Conservation (phyloP, 2,329 filamentous ascomycete species). For the Venturiaceae sp. region DNA sequence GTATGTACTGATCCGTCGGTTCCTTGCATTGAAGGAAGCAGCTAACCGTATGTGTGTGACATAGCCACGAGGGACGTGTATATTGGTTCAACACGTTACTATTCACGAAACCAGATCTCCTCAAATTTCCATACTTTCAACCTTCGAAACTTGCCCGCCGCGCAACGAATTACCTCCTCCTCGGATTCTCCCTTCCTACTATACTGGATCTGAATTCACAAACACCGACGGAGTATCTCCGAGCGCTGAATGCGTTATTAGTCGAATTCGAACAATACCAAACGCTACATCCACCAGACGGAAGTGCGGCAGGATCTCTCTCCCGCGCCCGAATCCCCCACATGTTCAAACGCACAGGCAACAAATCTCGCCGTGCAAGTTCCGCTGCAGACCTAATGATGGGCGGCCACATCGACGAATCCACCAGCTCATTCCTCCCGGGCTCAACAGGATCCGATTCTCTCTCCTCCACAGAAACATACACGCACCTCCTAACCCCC, state of each 20-base stretch:
- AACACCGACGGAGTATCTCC: constrained; percentile 75
- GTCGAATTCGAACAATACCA: constrained; percentile 92
- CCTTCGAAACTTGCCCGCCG: constrained; percentile 75
- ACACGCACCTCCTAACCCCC: constrained; percentile 61
- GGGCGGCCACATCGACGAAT: neutral
- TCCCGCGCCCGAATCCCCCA: constrained; percentile 61
- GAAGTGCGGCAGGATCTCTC: constrained; percentile 58
- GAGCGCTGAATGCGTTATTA: constrained; percentile 74
- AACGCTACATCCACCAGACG: constrained; percentile 71
- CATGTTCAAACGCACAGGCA: constrained; percentile 40
- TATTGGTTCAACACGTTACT: constrained; percentile 99
- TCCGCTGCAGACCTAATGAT: constrained; percentile 42
- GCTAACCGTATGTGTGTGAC: neutral
- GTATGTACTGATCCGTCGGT: constrained; percentile 41
- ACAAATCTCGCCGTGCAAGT: constrained; percentile 40
- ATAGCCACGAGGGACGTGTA: constrained; percentile 80
- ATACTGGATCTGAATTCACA: constrained; percentile 81
- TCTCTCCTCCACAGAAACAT: constrained; percentile 12
- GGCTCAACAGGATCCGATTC: constrained; percentile 14
- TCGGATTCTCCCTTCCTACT: constrained; percentile 82
- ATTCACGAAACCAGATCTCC: constrained; percentile 73
- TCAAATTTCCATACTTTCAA: constrained; percentile 78
- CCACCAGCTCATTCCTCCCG: constrained; percentile 12
- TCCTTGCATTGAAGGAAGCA: neutral
- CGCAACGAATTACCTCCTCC: constrained; percentile 85